Evolutionary conservation across 495 filamentous ascomycete genomes (phyloP).

Genomic region (Evernia prunastri): DNA sequence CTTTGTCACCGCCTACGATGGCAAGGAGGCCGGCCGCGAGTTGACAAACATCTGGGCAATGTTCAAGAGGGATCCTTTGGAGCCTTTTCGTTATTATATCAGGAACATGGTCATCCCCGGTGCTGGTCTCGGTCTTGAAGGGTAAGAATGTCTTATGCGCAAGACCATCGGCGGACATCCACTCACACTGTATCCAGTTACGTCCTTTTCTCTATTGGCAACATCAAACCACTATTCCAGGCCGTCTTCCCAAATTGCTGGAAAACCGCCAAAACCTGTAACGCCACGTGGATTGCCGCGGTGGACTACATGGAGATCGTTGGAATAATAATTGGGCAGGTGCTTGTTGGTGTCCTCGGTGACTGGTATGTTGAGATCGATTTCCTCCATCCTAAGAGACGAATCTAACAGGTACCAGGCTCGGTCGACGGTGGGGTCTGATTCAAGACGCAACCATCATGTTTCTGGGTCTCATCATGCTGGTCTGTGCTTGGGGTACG

Average conservation of each 20-base stretch:
- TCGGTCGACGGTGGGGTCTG: conserved; percentile 83
- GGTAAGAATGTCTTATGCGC: conserved; percentile 36
- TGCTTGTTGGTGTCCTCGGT: conserved; percentile 60
- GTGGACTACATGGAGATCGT: conserved; percentile 80
- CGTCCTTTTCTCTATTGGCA: conserved; percentile 85
- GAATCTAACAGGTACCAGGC: conserved; percentile 37
- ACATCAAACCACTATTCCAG: conserved; percentile 69
- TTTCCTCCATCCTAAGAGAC: not conserved
- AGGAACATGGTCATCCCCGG: conserved; percentile 66
- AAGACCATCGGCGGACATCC: not conserved
- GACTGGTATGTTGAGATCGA: conserved; percentile 42
- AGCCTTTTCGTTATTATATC: conserved; percentile 74
- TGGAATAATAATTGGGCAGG: conserved; percentile 84
- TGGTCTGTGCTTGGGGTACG: conserved; percentile 77
- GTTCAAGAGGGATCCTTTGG: conserved; percentile 73
- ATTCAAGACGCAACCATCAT: conserved; percentile 92
- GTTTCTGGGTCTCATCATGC: conserved; percentile 81
- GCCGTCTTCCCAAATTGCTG: conserved; percentile 68
- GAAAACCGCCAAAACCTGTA: conserved; percentile 56
- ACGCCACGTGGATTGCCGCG: conserved; percentile 64
- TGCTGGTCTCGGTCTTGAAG: conserved; percentile 81
- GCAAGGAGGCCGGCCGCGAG: conserved; percentile 57
- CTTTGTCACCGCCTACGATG: conserved; percentile 67
- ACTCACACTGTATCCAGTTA: not conserved
- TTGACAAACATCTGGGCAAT: conserved; percentile 61